Percentiles rank a stretch among this genome's conserved stretches.
phyloP scores from a whole-genome alignment of 208 protist species.

The Tritrichomonas foetus region DNA sequence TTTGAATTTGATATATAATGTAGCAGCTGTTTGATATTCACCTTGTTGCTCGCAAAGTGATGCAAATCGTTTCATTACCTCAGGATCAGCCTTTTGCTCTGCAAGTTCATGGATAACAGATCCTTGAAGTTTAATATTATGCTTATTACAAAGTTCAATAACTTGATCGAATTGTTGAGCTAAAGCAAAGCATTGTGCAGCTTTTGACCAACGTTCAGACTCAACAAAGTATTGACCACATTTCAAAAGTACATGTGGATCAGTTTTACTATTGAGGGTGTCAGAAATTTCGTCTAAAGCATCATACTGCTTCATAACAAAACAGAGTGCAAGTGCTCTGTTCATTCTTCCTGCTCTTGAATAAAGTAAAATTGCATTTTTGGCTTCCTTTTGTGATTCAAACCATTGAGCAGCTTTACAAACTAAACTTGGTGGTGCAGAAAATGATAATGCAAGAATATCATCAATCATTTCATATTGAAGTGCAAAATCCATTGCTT shows the following conservation, averaged over 20 bases:
- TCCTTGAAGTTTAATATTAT: neutral
- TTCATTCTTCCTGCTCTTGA: neutral
- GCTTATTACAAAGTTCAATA: neutral
- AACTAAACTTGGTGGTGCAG: neutral
- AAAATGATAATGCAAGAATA: neutral
- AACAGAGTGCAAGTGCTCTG: neutral
- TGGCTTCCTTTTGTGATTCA: neutral
- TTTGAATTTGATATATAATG: slow-evolving; percentile 4
- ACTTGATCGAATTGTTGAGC: slow-evolving; percentile 2
- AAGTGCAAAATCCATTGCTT: neutral
- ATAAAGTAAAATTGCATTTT: slow-evolving; percentile 30
- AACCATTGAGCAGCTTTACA: neutral
- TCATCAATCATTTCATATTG: slow-evolving; percentile 32
- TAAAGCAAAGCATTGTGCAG: neutral
- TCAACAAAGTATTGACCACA: neutral
- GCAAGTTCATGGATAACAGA: neutral
- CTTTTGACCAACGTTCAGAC: neutral
- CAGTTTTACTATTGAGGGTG: neutral
- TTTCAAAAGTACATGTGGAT: neutral
- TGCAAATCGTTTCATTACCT: neutral
- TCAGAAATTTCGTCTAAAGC: slow-evolving; percentile 7
- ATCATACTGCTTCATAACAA: slow-evolving; percentile 23
- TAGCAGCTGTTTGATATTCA: neutral
- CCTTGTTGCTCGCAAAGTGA: neutral
- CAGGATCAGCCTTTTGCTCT: neutral